Evolutionary conservation across 2,329 filamentous ascomycete species (phyloP), one percentile per base, ranked within the genome.

Genomic region (Trichoderma lentiforme): DNA sequence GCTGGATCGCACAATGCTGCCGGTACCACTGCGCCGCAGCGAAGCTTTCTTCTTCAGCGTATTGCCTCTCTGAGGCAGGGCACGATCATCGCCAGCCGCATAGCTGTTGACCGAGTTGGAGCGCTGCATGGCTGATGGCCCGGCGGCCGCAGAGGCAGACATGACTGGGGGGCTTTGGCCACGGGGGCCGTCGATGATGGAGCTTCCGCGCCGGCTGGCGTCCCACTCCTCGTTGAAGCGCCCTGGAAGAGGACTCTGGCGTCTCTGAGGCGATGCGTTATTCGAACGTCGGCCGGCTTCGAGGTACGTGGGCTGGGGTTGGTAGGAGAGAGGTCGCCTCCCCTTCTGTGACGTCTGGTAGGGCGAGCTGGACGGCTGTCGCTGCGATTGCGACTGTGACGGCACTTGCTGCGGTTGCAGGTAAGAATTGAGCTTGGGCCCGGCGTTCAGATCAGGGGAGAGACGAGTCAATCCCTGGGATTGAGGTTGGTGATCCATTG

Each of bases 11-110:
- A 91, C 92, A 75, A 97, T 79, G 78, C 94, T 97, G 51, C 86
- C 88, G 73, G 87, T 90, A 47, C 86, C 88, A 73, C 87, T 90
- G 77, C 92, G 89, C 75, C 91, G 91, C 72, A 98, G 80, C 11
- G 94, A 97, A 28, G 85, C 85, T 82, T 94, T 96, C 86, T 98
- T 98, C 85, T 93, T 96, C 76, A 98, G 86, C 0, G 95, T 98
- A 73, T 93, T 93, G 63, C 83, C 83, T 56, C 87, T 82, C 64
- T 83, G 82, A 32, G 87, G 81, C 53, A 82, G 79, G 61, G 81
- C 80, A 51, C 80, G 77, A 63, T 77, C 82, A 72, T 87, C 82
- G 81, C 87, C 78, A 77, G 85, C 77, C 76, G 85, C 80, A 78
- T 83, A 87, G 76, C 86, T 88, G 71, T 86, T 86, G 73, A 86